Conservation (phyloP, 352 stramenopile genomes). For the Phytopythium delawarense region DNA sequence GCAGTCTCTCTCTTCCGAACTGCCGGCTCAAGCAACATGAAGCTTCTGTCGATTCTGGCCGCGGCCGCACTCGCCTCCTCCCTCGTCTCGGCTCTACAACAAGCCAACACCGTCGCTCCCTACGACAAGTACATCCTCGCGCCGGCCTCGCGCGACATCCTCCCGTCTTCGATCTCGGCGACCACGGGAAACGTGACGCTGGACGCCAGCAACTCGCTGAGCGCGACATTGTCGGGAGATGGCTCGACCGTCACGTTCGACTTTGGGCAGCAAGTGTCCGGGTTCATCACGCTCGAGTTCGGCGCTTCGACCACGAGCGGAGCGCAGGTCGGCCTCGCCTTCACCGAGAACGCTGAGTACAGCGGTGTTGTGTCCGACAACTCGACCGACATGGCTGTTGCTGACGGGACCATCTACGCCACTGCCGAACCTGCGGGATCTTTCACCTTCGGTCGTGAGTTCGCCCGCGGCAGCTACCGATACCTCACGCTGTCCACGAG, state of each 20-base stretch:
- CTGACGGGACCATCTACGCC: slow-evolving; percentile 34
- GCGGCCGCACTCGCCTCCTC: background rate
- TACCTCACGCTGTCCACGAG: slow-evolving; percentile 30
- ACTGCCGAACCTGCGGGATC: slow-evolving; percentile 14
- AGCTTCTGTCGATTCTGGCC: background rate
- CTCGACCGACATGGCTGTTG: slow-evolving; percentile 29
- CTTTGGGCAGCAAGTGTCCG: slow-evolving; percentile 28
- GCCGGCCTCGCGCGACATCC: slow-evolving; percentile 15
- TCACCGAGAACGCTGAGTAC: slow-evolving; percentile 26
- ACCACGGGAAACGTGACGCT: slow-evolving; percentile 13
- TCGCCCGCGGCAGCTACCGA: slow-evolving; percentile 26
- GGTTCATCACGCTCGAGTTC: slow-evolving; percentile 30
- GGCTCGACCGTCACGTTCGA: slow-evolving; percentile 31
- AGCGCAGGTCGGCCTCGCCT: slow-evolving; percentile 21
- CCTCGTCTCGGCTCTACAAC: background rate
- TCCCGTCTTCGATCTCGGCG: slow-evolving; percentile 12
- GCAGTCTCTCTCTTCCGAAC: no score
- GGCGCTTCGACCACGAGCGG: slow-evolving; percentile 16
- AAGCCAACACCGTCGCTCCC: background rate
- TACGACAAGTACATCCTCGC: slow-evolving; percentile 22
- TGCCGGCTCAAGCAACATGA: background rate
- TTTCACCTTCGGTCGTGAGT: slow-evolving; percentile 31
- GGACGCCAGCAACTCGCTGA: slow-evolving; percentile 3
- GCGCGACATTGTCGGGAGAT: slow-evolving; percentile 22
- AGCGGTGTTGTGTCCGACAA: slow-evolving; percentile 29